These are phyloP conservation scores for Ogataea siamensis DNA, from an alignment of 805 yeast genomes.

Conservation along the genomic window DNA sequence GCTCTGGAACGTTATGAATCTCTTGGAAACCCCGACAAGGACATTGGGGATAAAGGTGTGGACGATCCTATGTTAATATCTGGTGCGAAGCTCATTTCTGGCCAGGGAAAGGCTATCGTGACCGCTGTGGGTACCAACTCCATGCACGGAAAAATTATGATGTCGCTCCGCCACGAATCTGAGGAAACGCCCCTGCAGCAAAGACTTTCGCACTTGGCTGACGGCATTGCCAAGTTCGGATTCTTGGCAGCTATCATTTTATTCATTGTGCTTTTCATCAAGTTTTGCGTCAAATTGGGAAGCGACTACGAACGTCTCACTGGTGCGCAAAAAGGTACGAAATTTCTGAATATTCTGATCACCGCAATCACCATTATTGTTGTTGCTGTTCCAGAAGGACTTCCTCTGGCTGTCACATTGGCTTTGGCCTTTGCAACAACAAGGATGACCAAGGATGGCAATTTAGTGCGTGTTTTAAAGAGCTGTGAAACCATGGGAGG, in stretches of 20 bases:
- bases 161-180: constrained; percentile 67
- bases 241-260: constrained; percentile 79
- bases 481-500: constrained; percentile 99
- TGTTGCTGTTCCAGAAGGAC: constrained; percentile 99
- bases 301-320: constrained; percentile 44
- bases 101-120: constrained; percentile 80
- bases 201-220: constrained; percentile 79
- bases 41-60: constrained; percentile 42
- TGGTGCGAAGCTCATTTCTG: constrained; percentile 84
- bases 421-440: constrained; percentile 98
- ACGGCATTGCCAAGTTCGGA: constrained; percentile 94
- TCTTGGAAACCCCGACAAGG: constrained; percentile 20
- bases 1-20: constrained; percentile 36
- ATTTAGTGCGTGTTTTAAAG: constrained; percentile 87
- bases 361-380: constrained; percentile 91
- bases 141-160: constrained; percentile 88
- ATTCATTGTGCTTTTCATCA: constrained; percentile 73
- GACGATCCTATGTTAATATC: constrained; percentile 86
- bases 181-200: constrained; percentile 89
- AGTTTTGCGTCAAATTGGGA: constrained; percentile 62
- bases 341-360: constrained; percentile 80
- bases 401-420: constrained; percentile 94
- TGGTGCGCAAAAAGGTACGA: constrained; percentile 77
- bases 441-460: constrained; percentile 95
- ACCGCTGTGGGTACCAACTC: constrained; percentile 91